Percentiles rank a stretch among this genome's conserved stretches.
phyloP scores from a whole-genome alignment of 345 rosid genomes.

The Citrus reticulata region DNA sequence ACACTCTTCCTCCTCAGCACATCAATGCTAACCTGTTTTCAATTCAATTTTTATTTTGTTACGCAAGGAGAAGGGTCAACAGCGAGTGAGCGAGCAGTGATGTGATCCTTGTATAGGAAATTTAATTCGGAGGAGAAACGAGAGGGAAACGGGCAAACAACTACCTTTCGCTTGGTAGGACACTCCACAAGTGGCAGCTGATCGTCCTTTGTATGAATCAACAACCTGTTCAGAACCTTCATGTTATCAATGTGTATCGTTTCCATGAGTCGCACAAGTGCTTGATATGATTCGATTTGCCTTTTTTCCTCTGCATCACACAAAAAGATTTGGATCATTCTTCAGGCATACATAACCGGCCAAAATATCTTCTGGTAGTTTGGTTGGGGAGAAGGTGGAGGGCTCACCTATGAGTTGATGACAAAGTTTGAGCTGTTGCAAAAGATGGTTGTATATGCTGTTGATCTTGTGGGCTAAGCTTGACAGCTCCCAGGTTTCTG shows the following conservation, averaged over 20 bases:
- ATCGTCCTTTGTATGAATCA: slow-evolving; percentile 51
- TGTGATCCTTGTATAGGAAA: not conserved
- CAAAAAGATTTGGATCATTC: not conserved
- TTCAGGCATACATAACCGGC: not conserved
- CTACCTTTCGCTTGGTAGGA: slow-evolving; percentile 41
- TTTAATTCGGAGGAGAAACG: not conserved
- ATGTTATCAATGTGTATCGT: slow-evolving; percentile 47
- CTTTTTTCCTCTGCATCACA: slow-evolving; percentile 46
- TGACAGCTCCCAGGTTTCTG: slow-evolving; percentile 68
- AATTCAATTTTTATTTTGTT: not conserved
- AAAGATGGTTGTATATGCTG: slow-evolving; percentile 42
- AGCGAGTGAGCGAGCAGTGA: not conserved
- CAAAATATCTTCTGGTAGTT: not conserved
- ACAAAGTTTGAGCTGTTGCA: slow-evolving; percentile 32
- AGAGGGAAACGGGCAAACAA: slow-evolving; percentile 4
- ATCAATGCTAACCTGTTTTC: slow-evolving; percentile 42
- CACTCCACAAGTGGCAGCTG: slow-evolving; percentile 52
- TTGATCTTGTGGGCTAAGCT: slow-evolving; percentile 57
- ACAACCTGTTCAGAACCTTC: slow-evolving; percentile 49
- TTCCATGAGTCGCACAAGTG: slow-evolving; percentile 43
- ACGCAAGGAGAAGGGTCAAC: not conserved
- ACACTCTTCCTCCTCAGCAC: slow-evolving; percentile 48
- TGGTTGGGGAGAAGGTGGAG: not conserved
- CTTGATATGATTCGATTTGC: slow-evolving; percentile 40
- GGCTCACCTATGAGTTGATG: slow-evolving; percentile 41